Percentiles rank a stretch among this genome's conserved stretches.
Evolutionary conservation across 768 basidiomycete genomes (phyloP).

Genomic region (Phallus indusiatus): DNA sequence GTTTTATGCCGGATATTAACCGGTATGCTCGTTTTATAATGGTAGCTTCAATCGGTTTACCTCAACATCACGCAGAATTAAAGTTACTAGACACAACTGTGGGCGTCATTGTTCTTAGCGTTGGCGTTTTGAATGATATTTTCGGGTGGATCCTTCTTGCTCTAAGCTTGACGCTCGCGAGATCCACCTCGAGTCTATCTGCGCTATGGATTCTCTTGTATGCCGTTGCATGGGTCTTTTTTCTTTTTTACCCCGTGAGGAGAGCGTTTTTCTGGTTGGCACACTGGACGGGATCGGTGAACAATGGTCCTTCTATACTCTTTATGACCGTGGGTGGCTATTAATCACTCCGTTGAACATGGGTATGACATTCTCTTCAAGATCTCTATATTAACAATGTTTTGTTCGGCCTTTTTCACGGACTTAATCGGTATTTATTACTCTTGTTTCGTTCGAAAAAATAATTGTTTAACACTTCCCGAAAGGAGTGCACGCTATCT

Average conservation of each 20-base stretch:
- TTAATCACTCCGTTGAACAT: background rate
- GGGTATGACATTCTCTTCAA: background rate
- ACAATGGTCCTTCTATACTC: slow-evolving; percentile 29
- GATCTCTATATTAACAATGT: slow-evolving; percentile 26
- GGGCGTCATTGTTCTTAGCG: slow-evolving; percentile 34
- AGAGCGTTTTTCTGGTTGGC: slow-evolving; percentile 26
- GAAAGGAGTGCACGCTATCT: background rate
- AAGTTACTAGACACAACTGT: slow-evolving; percentile 34
- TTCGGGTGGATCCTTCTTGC: slow-evolving; percentile 22
- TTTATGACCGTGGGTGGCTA: slow-evolving; percentile 27
- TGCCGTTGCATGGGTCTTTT: slow-evolving; percentile 30
- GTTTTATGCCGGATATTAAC: slow-evolving; percentile 27
- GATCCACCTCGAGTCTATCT: slow-evolving; percentile 27
- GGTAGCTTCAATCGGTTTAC: slow-evolving; percentile 9
- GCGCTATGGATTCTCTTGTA: slow-evolving; percentile 34
- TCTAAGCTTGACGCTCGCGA: slow-evolving; percentile 31
- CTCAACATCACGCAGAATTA: slow-evolving; percentile 20
- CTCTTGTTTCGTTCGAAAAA: slow-evolving; percentile 10
- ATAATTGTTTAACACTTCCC: background rate
- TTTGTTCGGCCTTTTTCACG: slow-evolving; percentile 34
- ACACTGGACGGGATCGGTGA: slow-evolving; percentile 26
- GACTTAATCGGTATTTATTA: slow-evolving; percentile 29
- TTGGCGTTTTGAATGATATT: slow-evolving; percentile 31
- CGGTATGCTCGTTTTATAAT: background rate
- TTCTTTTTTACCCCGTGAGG: slow-evolving; percentile 27